Evolutionary conservation across 2,329 filamentous ascomycete genomes (phyloP), one percentile per base, ranked within the genome.

Genomic region (Aspergillus fumigatiaffinis): DNA sequence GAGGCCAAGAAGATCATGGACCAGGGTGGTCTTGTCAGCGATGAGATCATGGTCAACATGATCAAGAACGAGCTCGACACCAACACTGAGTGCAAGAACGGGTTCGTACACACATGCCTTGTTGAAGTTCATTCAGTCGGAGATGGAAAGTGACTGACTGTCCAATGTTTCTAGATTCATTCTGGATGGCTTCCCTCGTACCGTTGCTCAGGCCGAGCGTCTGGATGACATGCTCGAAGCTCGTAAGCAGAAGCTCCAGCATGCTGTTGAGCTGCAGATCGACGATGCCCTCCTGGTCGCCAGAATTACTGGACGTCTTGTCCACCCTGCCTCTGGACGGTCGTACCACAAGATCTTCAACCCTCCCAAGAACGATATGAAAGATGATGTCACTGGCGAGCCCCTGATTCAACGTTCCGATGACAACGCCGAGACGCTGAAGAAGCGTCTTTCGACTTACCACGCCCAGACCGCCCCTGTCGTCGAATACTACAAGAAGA

Each of bases 1-100:
- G 92, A 97, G 82, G 94, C 94, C 66, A 99, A 99, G 88, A 97
- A 97, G 87, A 99, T 99, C 78, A 99, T 99, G 94, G 94, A 99
- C 74, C 89, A 93, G 76, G 94, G 94, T 69, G 93, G 93, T 67
- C 87, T 99, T 58, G 94, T 99, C 76, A 96, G 92, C 77, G 94
- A 99, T 78, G 93, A 97, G 75, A 99, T 99, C 74, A 93, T 99
- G 85, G 90, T 99, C 77, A 92, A 93, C 79, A 99, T 99, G 94
- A 99, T 99, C 82, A 93, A 94, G 86, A 90, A 88, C 76, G 93
- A 99, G 84, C 85, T 99, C 52, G 90, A 95, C 71, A 89, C 84
- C 79, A 99, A 99, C 82, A 79, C 85, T 71, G 93, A 99, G 81
- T 99, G 94, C 86, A 90, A 90, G 82, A 93, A 93, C 79, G 94